Base-by-base conservation (phyloP, 176 grass and related monocot species). In the Tillandsia leiboldiana region DNA sequence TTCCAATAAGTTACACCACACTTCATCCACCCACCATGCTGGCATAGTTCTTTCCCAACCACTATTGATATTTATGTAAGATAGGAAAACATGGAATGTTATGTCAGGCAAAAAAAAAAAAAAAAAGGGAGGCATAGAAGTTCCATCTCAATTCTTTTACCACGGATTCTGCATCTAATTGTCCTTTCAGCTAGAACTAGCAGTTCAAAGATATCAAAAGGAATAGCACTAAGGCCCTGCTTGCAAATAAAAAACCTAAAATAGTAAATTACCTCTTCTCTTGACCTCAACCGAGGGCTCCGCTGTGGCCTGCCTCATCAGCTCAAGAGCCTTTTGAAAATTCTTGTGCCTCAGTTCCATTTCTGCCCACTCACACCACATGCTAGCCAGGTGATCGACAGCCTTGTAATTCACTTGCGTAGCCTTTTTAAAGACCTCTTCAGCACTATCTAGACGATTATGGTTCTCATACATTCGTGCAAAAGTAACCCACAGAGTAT, bases 311-410 rank as follows among this genome's bases (percentile, higher is more conserved):
- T 84, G 75, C 72, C 80, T 87, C 90, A 95, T 95, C 26, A 87
- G 75, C 42, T 90, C 86, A 77, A 95, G 81, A 10, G 90, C 86
- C 69, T 81, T 87, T 73, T 72, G 79, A 22, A 94, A 90, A 78
- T 84, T 78, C 51, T 42, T 84, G 73, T 90, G 81, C 15, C 83
- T 83, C 53, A 95, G 65, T 66, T 87, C 81, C 86, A 95, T 87
- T 75, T 95, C 86, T 20, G 86, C 90, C 87, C 87, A 95, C 72
- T 95, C 90, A 69, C 90, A 95, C 90, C 90, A 95, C 28, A 95
- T 72, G 50, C 74, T 87, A 10, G 86, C 90, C 26, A 95, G 80
- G 72, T 95, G 83, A 48, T 95, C 86, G 48, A 86, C 80, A 50
- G 68, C 62, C 81, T 90, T 95, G 68, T 87, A 95, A 64, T 81